phyloP scores from a whole-genome alignment of 768 basidiomycete species.

The Megacollybia marginata region DNA sequence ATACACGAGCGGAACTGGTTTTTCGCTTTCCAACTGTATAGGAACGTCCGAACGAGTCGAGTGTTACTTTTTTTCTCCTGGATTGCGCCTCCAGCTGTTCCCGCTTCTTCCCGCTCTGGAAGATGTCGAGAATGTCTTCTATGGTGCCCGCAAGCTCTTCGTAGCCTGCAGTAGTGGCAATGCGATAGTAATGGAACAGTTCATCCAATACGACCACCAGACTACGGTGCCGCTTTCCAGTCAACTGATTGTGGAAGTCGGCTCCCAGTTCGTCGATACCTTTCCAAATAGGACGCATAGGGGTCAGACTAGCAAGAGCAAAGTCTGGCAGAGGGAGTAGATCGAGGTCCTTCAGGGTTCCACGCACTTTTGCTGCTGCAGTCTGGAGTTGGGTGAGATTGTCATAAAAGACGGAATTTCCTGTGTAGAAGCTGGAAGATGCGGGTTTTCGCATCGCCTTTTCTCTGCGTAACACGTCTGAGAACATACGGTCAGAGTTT shows the following conservation, averaged over 20 bases:
- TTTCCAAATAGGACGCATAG: constrained; percentile 64
- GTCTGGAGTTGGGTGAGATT: constrained; percentile 58
- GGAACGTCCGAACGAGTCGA: constrained; percentile 78
- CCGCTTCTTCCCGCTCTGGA: constrained; percentile 59
- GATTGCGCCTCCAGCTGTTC: constrained; percentile 37
- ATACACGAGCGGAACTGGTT: constrained; percentile 84
- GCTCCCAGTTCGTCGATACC: constrained; percentile 48
- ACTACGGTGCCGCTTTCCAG: constrained; percentile 63
- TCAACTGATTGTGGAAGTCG: constrained; percentile 53
- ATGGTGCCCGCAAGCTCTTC: constrained; percentile 46
- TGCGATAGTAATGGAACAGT: constrained; percentile 53
- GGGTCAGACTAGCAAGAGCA: constrained; percentile 50
- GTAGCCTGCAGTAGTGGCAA: constrained; percentile 53
- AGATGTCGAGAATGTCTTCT: constrained; percentile 46
- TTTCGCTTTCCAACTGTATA: constrained; percentile 85
- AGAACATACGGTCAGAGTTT: no score
- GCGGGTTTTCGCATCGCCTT: constrained; percentile 28
- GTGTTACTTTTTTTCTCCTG: constrained; percentile 46
- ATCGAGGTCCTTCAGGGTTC: constrained; percentile 52
- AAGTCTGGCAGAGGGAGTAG: constrained; percentile 77
- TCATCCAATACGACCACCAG: constrained; percentile 56
- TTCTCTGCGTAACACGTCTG: constrained; percentile 8
- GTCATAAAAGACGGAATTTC: constrained; percentile 68
- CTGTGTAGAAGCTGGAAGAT: constrained; percentile 82
- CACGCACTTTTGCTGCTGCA: constrained; percentile 51